Evolutionary conservation across 176 grass and related monocot genomes (phyloP), one percentile per base, ranked within the genome.

Genomic region (Puya raimondii): DNA sequence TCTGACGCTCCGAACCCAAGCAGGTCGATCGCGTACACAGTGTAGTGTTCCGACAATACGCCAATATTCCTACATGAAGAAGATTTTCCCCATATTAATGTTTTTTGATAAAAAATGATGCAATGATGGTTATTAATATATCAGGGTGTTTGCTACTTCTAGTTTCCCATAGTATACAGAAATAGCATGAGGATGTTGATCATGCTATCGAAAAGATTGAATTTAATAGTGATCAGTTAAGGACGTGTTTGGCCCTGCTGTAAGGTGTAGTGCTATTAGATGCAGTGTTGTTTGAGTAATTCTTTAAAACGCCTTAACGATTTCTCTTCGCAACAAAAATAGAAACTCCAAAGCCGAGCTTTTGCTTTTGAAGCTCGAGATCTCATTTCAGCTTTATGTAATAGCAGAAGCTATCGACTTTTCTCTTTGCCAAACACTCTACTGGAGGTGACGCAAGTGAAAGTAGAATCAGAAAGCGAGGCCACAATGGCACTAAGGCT

Each of bases 1-100:
- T 99, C 94, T 0, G 89, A 99, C 17, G 89, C 89, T 50, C 85
- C 94, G 17, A 99, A 99, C 69, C 94, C 94, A 71, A 99, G 74
- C 48, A 93, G 54, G 80, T 99, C 94, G 11, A 99, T 83, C 29
- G 94, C 94, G 64, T 93, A 93, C 1, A 99, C 85, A 1, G 89
- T 93, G 63, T 90, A 66, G 25, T 74, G 80, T 82, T 99, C 77
- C 42, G 94, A 90, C 5, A 93, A 51, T 66, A 99, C 82, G 0
- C 72, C 84, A 23, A 99, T 91, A 63, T 85, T 85, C 83, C 78
- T 85, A 66, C 68, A 73, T 54, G 48, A 71, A 76, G 12, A 12
- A 69, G 33, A 68, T 23, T 4, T 18, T 25, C 10, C 22, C 56
- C 47, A 50, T 75, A 66, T 15, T 56, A 57, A 66, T 27, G 14